phyloP scores from a whole-genome alignment of 352 stramenopile species.

The Phytophthora ramorum region DNA sequence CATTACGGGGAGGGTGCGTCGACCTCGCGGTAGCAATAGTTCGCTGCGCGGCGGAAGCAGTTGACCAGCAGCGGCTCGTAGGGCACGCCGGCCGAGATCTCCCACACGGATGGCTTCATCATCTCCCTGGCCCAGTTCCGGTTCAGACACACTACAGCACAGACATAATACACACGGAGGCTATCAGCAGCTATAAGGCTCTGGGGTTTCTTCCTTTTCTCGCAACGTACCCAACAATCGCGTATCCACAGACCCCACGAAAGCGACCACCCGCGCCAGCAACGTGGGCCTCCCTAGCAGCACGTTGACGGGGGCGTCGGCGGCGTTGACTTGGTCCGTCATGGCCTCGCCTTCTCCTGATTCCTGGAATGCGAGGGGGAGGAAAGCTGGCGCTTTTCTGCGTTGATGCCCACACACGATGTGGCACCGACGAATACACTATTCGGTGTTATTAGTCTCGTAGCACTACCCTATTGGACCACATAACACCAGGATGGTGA shows the following conservation, averaged over 20 bases:
- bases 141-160: constrained; percentile 66
- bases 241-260: constrained; percentile 67
- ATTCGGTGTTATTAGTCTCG: constrained; percentile 11
- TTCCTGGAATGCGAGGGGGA: constrained; percentile 40
- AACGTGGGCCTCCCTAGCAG: constrained; percentile 65
- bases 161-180: not conserved
- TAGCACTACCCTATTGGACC: constrained; percentile 4
- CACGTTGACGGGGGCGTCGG: constrained; percentile 37
- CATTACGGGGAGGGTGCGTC: constrained; percentile 87
- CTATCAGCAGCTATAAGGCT: constrained; percentile 7
- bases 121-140: constrained; percentile 80
- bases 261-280: constrained; percentile 69
- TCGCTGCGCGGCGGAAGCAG: constrained; percentile 84
- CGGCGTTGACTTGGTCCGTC: constrained; percentile 36
- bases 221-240: constrained; percentile 51
- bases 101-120: constrained; percentile 85
- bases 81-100: constrained; percentile 80
- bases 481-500: not conserved
- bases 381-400: constrained; percentile 37
- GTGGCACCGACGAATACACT: constrained; percentile 1
- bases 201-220: constrained; percentile 16
- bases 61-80: constrained; percentile 80
- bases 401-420: constrained; percentile 14
- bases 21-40: constrained; percentile 89
- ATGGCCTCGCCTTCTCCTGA: constrained; percentile 32